These are phyloP conservation scores for Bruguiera parviflora DNA, from an alignment of 345 rosid genomes.

Conservation along the genomic window DNA sequence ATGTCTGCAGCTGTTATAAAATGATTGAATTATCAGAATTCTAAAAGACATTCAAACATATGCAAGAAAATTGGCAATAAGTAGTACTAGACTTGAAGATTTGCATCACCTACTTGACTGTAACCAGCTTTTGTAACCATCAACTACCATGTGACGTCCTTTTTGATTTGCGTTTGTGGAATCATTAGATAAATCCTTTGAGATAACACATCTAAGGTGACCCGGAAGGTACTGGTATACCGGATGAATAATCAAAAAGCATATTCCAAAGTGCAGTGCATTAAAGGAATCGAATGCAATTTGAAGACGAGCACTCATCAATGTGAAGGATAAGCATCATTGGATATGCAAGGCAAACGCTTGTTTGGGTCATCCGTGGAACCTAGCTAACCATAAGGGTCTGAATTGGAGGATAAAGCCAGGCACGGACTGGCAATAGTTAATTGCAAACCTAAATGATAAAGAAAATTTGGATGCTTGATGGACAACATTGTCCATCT, in stretches of 20 bases:
- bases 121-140: too few species aligned
- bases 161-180: neutral
- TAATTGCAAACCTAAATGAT: neutral
- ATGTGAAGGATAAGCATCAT: conserved; percentile 6
- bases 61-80: too few species aligned
- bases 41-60: too few species aligned
- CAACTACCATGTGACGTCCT: too few species aligned
- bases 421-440: neutral
- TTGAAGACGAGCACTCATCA: conserved; percentile 5
- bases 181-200: neutral
- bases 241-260: neutral
- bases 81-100: too few species aligned
- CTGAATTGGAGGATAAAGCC: neutral
- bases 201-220: neutral
- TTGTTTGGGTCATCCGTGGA: conserved; percentile 13
- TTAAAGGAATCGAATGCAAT: conserved; percentile 21
- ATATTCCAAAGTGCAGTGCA: conserved; percentile 21
- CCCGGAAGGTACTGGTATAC: neutral
- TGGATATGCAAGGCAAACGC: conserved; percentile 22
- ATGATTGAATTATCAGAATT: too few species aligned
- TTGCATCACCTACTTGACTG: too few species aligned
- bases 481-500: neutral
- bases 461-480: neutral
- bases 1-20: too few species aligned
- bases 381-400: neutral